Conservation (phyloP, 2,329 filamentous ascomycete species). For the Aspergillus bombycis region DNA sequence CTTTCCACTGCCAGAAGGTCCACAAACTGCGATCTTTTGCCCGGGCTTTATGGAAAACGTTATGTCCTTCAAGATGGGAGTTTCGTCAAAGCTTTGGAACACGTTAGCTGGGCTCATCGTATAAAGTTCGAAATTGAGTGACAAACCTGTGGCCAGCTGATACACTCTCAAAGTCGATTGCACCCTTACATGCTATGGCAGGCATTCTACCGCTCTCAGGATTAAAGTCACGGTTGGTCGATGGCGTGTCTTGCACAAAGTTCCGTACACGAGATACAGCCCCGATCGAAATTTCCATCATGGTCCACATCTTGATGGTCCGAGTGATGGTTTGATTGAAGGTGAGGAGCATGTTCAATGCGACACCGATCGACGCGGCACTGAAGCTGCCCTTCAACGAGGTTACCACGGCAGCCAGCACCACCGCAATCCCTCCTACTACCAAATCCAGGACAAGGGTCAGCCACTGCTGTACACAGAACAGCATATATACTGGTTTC, state of each 20-base stretch:
- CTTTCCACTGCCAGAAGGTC: slow-evolving; percentile 27
- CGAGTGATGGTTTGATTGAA: slow-evolving; percentile 50
- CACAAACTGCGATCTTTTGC: slow-evolving; percentile 37
- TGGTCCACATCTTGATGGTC: slow-evolving; percentile 25
- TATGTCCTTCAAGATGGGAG: slow-evolving; percentile 28
- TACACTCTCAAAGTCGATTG: slow-evolving; percentile 20
- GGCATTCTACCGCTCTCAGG: slow-evolving; percentile 20
- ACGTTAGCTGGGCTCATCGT: not conserved
- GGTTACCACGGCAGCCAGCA: slow-evolving; percentile 49
- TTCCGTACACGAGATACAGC: slow-evolving; percentile 51
- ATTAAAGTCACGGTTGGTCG: slow-evolving; percentile 21
- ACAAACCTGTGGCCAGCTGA: not conserved
- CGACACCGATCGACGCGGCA: slow-evolving; percentile 50
- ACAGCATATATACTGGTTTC: slow-evolving; percentile 49
- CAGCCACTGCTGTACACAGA: slow-evolving; percentile 51
- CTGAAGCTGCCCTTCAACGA: slow-evolving; percentile 39
- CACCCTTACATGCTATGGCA: slow-evolving; percentile 13
- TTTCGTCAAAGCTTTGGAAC: not conserved
- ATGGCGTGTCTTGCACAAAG: slow-evolving; percentile 44
- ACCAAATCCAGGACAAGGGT: slow-evolving; percentile 46
- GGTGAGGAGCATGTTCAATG: slow-evolving; percentile 49
- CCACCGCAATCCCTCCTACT: slow-evolving; percentile 44
- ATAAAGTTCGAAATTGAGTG: not conserved
- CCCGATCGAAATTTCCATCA: slow-evolving; percentile 27
- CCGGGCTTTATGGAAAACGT: slow-evolving; percentile 27